phyloP scores from a whole-genome alignment of 805 yeast genomes.

The Metschnikowia gruessii region DNA sequence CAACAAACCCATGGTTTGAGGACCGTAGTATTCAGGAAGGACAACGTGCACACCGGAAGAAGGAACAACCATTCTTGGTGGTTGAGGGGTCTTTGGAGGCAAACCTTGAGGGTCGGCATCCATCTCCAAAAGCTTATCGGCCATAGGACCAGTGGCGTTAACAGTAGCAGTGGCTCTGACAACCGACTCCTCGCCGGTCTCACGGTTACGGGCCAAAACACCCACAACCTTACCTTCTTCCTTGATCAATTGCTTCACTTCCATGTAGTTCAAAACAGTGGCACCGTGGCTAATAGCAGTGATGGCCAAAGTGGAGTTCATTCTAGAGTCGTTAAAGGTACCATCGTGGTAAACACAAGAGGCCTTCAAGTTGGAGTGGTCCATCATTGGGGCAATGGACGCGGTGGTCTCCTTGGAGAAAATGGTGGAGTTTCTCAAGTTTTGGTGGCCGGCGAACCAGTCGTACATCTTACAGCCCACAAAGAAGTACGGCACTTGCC shows the following conservation, averaged over 20 bases:
- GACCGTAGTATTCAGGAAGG: constrained; percentile 89
- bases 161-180: constrained; percentile 73
- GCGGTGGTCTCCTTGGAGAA: constrained; percentile 63
- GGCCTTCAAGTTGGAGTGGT: constrained; percentile 74
- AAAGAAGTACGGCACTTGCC: constrained; percentile 95
- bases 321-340: constrained; percentile 86
- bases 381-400: constrained; percentile 83
- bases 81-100: constrained; percentile 49
- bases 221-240: constrained; percentile 65
- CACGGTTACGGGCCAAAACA: constrained; percentile 69
- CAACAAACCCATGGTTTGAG: constrained; percentile 79
- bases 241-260: constrained; percentile 73
- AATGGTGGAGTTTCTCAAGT: constrained; percentile 73
- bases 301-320: constrained; percentile 81
- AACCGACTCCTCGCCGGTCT: constrained; percentile 58
- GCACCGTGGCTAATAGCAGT: constrained; percentile 89
- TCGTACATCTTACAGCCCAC: constrained; percentile 91
- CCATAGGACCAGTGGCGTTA: constrained; percentile 93
- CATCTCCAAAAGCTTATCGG: constrained; percentile 83
- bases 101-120: constrained; percentile 67
- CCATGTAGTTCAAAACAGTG: constrained; percentile 81
- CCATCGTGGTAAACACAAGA: constrained; percentile 95
- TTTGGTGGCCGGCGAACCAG: constrained; percentile 85
- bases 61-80: constrained; percentile 86
- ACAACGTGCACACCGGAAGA: constrained; percentile 92